Percentiles rank a stretch among this genome's conserved stretches.
Evolutionary conservation across 2,329 filamentous ascomycete species (phyloP).

Genomic region (Hyphodiscus sp.): DNA sequence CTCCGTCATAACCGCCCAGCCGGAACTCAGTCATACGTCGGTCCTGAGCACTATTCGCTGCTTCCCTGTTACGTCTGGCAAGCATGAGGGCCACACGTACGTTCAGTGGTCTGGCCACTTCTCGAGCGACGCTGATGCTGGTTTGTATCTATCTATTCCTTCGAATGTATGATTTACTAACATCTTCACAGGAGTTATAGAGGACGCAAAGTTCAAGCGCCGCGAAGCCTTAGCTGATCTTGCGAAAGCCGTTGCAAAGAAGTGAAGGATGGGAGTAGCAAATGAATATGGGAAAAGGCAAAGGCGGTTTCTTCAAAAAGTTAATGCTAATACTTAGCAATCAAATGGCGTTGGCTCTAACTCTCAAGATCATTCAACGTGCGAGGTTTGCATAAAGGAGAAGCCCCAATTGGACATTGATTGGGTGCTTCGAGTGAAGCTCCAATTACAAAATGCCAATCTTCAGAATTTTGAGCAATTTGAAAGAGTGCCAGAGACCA

Average conservation of each 20-base stretch:
- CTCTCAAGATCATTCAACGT: no score
- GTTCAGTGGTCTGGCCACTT: constrained; percentile 66
- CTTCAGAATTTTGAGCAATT: no score
- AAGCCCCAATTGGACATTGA: no score
- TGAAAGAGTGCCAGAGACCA: no score
- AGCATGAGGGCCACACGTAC: constrained; percentile 57
- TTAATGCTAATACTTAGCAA: no score
- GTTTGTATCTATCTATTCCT: constrained; percentile 36
- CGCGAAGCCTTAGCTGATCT: constrained; percentile 64
- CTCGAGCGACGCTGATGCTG: constrained; percentile 63
- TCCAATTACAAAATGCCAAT: no score
- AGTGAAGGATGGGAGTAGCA: constrained; percentile 3
- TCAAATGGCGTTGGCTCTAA: no score
- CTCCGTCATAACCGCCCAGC: constrained; percentile 60
- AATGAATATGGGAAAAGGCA: background rate
- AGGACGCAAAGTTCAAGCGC: constrained; percentile 72
- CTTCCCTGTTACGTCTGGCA: constrained; percentile 60
- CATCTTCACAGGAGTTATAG: constrained; percentile 51
- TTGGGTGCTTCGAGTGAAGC: no score
- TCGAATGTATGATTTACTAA: background rate
- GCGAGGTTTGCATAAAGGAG: no score
- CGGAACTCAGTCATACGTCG: constrained; percentile 58
- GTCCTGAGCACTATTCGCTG: constrained; percentile 61
- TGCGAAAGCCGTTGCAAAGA: constrained; percentile 40
- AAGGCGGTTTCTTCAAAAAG: no score